Evolutionary conservation across 2,329 filamentous ascomycete species (phyloP).

Genomic region (Fusarium devonianum): DNA sequence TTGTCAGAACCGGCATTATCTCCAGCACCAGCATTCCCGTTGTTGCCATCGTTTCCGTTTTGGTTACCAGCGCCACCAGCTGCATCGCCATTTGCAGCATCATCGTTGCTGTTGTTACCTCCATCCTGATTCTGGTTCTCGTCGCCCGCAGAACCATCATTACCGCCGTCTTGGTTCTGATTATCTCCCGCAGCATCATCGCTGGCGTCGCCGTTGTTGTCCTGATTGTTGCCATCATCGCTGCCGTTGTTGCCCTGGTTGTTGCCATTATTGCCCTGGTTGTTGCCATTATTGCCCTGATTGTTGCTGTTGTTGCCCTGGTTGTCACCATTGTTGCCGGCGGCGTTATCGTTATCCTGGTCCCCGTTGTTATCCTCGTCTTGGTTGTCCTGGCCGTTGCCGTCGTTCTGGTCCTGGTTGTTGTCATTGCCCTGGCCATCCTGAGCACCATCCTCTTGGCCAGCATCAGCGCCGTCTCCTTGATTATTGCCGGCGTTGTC

Average conservation of each 20-base stretch:
- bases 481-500: not conserved
- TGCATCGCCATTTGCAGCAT: slow-evolving; percentile 44
- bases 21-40: slow-evolving; percentile 20
- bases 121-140: slow-evolving; percentile 1
- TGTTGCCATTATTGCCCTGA: not conserved
- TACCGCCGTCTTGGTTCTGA: not conserved
- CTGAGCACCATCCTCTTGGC: not conserved
- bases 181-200: not conserved
- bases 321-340: not conserved
- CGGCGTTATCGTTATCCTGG: not conserved
- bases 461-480: not conserved
- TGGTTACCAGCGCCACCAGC: slow-evolving; percentile 31
- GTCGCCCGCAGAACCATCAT: not conserved
- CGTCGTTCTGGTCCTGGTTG: too few species aligned
- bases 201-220: not conserved
- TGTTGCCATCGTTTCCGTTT: too few species aligned
- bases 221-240: slow-evolving; percentile 54
- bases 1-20: slow-evolving; percentile 1
- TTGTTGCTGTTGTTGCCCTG: not conserved
- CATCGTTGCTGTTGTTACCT: slow-evolving; percentile 41
- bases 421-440: not conserved
- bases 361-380: not conserved
- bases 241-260: slow-evolving; percentile 50
- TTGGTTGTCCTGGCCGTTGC: not conserved
- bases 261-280: not conserved